Percentiles rank a stretch among this genome's conserved stretches.
Conservation (phyloP, 768 basidiomycete species). For the Kwoniella bestiolae region DNA sequence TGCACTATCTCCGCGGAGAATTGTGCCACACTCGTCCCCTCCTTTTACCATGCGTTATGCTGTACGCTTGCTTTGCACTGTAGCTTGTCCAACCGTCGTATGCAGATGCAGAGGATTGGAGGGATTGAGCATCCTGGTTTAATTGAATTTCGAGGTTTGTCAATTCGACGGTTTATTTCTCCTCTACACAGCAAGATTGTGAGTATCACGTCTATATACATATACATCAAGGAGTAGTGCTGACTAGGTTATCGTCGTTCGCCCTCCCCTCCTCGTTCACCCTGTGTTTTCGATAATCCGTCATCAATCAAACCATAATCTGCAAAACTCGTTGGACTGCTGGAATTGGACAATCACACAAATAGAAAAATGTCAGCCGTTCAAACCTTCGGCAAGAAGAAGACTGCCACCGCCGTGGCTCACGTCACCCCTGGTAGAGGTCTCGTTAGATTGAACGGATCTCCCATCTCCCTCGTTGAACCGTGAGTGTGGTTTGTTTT, state of each 20-base stretch:
- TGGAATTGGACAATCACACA: not conserved
- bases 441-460: conserved; percentile 93
- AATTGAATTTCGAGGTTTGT: conserved; percentile 3
- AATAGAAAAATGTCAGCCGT: conserved; percentile 67
- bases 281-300: conserved; percentile 1
- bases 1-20: conserved; percentile 6
- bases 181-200: conserved; percentile 30
- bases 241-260: conserved; percentile 12
- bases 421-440: conserved; percentile 96
- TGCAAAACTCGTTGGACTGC: not conserved
- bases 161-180: conserved; percentile 2
- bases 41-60: not conserved
- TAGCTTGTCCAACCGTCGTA: not conserved
- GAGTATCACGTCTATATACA: conserved; percentile 11
- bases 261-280: not conserved
- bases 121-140: not conserved
- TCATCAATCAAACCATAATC: not conserved
- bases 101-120: not conserved
- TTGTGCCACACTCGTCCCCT: conserved; percentile 10
- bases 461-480: conserved; percentile 92
- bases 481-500: conserved; percentile 60
- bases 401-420: conserved; percentile 98
- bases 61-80: not conserved
- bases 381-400: conserved; percentile 99
- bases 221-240: not conserved